Percentiles rank a stretch among this genome's conserved stretches.
Conservation (phyloP, 139 green algal species). For the Eudorina sp. region DNA sequence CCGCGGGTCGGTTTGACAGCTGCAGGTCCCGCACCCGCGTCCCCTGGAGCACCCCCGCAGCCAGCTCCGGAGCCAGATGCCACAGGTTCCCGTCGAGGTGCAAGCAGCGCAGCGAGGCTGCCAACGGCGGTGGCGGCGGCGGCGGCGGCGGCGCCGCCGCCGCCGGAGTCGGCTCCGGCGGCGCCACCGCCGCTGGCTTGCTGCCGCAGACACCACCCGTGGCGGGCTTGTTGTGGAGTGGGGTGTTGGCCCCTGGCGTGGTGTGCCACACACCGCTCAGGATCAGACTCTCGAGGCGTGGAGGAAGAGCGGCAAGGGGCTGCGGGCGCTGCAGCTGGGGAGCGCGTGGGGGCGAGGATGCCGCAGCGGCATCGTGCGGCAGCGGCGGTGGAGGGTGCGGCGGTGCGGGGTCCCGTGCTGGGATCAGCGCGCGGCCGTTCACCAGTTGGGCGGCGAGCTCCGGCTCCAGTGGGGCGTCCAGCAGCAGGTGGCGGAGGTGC, state of each 20-base stretch:
- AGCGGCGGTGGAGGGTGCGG: not conserved
- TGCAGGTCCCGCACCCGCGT: slow-evolving; percentile 9
- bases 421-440: too few species aligned
- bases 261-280: not conserved
- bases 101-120: not conserved
- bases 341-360: not conserved
- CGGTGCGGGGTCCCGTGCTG: too few species aligned
- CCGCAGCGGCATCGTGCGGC: not conserved
- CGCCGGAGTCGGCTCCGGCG: not conserved
- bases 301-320: not conserved
- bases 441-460: not conserved
- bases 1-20: slow-evolving; percentile 26
- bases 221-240: too few species aligned
- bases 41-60: not conserved
- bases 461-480: slow-evolving; percentile 21
- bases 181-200: too few species aligned
- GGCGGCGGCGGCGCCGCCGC: not conserved
- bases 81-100: slow-evolving; percentile 21
- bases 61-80: not conserved
- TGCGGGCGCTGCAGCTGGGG: not conserved
- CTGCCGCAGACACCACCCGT: not conserved
- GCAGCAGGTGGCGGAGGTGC: not conserved
- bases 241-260: too few species aligned
- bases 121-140: not conserved
- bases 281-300: not conserved